phyloP scores from a whole-genome alignment of 2,329 filamentous ascomycete genomes.

The Diaporthe destruens region DNA sequence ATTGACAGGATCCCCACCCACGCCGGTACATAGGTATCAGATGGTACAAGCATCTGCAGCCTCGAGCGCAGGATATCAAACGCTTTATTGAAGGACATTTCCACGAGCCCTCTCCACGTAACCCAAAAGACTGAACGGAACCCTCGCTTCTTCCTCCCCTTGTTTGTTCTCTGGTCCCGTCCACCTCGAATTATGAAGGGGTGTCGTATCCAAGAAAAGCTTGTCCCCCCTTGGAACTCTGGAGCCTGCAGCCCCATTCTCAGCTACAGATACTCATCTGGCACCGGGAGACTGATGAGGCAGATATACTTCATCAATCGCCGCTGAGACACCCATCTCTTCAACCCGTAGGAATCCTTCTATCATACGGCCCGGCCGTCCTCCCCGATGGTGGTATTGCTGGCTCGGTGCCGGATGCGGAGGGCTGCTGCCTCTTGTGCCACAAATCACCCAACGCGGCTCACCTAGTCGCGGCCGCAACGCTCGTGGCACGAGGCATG shows the following conservation, averaged over 20 bases:
- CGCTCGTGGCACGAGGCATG: background rate
- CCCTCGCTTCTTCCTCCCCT: background rate
- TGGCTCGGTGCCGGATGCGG: background rate
- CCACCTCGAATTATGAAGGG: background rate
- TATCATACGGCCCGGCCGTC: background rate
- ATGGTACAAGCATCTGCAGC: background rate
- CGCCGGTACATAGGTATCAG: conserved; percentile 12
- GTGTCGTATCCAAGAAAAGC: background rate
- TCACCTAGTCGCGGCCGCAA: background rate
- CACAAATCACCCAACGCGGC: background rate
- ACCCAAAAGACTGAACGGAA: conserved; percentile 1
- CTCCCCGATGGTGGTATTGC: background rate
- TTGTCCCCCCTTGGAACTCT: too few species aligned
- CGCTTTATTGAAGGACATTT: background rate
- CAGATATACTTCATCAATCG: background rate
- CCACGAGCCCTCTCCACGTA: background rate
- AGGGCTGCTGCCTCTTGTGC: background rate
- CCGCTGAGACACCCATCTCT: background rate
- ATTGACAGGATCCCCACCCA: conserved; percentile 17
- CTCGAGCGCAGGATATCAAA: too few species aligned
- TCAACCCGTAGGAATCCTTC: background rate
- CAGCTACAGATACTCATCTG: background rate
- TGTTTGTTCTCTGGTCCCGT: background rate
- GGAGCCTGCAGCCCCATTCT: background rate
- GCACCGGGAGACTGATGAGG: background rate